Percentiles rank a stretch among this genome's conserved stretches.
Evolutionary conservation across 75 land plant species (phyloP).

Genomic region (Pinus taeda): DNA sequence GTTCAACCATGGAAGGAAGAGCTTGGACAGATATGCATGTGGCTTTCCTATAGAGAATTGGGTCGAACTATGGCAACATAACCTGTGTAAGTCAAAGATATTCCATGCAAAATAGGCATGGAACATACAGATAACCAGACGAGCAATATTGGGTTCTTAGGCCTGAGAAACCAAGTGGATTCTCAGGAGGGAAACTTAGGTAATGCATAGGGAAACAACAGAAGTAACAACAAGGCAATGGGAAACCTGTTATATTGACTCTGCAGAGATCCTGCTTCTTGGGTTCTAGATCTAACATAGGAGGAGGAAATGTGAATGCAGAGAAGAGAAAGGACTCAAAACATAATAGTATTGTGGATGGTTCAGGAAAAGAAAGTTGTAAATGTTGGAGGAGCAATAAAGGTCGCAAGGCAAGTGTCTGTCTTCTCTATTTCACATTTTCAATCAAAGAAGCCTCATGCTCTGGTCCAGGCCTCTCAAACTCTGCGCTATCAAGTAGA

Average conservation of each 20-base stretch:
- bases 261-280: too few species aligned
- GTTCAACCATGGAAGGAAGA: too few species aligned
- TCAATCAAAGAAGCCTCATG: conserved; percentile 24
- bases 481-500: conserved; percentile 63
- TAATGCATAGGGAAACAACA: background rate
- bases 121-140: background rate
- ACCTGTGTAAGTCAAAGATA: background rate
- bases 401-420: background rate
- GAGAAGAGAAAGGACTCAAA: background rate
- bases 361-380: conserved; percentile 10
- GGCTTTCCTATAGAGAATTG: background rate
- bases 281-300: background rate
- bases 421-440: conserved; percentile 4
- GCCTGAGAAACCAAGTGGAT: conserved; percentile 2
- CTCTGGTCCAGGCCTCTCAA: conserved; percentile 18
- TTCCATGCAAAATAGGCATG: background rate
- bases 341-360: background rate
- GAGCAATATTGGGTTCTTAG: background rate
- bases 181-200: background rate
- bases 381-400: conserved; percentile 4
- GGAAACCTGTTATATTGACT: background rate
- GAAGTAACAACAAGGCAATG: background rate
- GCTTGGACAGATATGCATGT: background rate
- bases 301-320: background rate
- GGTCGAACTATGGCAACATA: background rate